These are phyloP conservation scores for Neurospora sp. DNA, from an alignment of 495 filamentous ascomycete species.

Conservation along the genomic window DNA sequence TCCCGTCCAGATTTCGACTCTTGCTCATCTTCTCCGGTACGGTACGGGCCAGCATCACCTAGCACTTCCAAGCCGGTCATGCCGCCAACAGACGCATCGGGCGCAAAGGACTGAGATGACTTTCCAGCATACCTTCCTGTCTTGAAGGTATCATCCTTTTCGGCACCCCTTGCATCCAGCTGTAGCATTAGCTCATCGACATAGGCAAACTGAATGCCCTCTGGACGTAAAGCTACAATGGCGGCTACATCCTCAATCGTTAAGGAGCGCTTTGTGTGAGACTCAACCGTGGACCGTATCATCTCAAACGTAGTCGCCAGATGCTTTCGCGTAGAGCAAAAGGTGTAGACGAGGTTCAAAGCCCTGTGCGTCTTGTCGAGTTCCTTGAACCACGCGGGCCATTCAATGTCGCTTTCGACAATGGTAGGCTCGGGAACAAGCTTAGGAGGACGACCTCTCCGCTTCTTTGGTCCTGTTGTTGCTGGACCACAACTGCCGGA, in stretches of 20 bases:
- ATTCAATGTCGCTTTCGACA: conserved; percentile 29
- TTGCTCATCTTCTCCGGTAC: conserved; percentile 8
- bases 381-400: conserved; percentile 64
- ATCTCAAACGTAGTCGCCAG: conserved; percentile 84
- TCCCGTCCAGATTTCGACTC: conserved; percentile 39
- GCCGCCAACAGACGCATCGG: conserved; percentile 40
- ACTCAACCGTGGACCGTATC: conserved; percentile 74
- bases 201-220: conserved; percentile 72
- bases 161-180: conserved; percentile 62
- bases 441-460: background rate
- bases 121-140: conserved; percentile 28
- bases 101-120: conserved; percentile 27
- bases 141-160: conserved; percentile 42
- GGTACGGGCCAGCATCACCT: conserved; percentile 4
- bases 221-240: conserved; percentile 67
- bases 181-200: conserved; percentile 74
- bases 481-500: background rate
- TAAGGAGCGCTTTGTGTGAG: conserved; percentile 62
- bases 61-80: conserved; percentile 35
- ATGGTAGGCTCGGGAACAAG: background rate
- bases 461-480: background rate
- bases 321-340: conserved; percentile 86
- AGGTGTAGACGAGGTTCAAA: conserved; percentile 87
- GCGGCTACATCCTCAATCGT: conserved; percentile 68
- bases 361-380: conserved; percentile 73